Conservation (phyloP, 768 basidiomycete genomes). For the Mycena polygramma region DNA sequence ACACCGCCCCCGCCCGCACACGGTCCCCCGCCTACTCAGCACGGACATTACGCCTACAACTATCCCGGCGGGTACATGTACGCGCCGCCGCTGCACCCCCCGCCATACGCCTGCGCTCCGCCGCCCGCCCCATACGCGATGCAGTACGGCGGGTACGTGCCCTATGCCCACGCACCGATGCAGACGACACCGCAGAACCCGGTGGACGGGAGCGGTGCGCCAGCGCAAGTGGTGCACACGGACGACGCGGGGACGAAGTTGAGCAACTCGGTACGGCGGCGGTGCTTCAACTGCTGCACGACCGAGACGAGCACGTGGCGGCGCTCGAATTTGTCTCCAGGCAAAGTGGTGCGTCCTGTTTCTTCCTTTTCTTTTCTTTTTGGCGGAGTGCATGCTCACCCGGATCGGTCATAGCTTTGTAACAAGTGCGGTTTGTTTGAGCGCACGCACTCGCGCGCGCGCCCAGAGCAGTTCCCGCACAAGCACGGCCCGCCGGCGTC, state of each 20-base stretch:
- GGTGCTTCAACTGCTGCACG: slow-evolving; percentile 89
- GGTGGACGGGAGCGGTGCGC: background rate
- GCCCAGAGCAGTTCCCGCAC: slow-evolving; percentile 87
- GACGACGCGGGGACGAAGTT: slow-evolving; percentile 87
- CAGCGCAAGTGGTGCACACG: slow-evolving; percentile 60
- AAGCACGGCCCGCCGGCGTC: slow-evolving; percentile 78
- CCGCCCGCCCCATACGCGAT: slow-evolving; percentile 16
- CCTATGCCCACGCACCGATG: slow-evolving; percentile 34
- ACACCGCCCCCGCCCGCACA: no score
- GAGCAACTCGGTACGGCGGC: slow-evolving; percentile 78
- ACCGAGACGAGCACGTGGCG: slow-evolving; percentile 90
- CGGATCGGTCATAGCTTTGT: slow-evolving; percentile 59
- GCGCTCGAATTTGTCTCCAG: slow-evolving; percentile 80
- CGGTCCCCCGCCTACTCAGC: no score
- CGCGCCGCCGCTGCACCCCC: slow-evolving; percentile 44
- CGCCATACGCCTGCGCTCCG: slow-evolving; percentile 26
- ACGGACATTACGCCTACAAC: no score
- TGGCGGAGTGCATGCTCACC: background rate
- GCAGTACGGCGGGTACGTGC: slow-evolving; percentile 19
- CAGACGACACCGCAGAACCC: slow-evolving; percentile 41
- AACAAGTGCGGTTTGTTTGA: slow-evolving; percentile 88
- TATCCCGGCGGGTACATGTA: slow-evolving; percentile 52
- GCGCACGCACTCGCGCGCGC: slow-evolving; percentile 81
- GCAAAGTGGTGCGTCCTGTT: slow-evolving; percentile 71
- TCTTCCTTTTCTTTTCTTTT: slow-evolving; percentile 15